Evolutionary conservation across 768 basidiomycete species (phyloP), one percentile per base, ranked within the genome.

Genomic region (Sporobolomyces pararoseus): DNA sequence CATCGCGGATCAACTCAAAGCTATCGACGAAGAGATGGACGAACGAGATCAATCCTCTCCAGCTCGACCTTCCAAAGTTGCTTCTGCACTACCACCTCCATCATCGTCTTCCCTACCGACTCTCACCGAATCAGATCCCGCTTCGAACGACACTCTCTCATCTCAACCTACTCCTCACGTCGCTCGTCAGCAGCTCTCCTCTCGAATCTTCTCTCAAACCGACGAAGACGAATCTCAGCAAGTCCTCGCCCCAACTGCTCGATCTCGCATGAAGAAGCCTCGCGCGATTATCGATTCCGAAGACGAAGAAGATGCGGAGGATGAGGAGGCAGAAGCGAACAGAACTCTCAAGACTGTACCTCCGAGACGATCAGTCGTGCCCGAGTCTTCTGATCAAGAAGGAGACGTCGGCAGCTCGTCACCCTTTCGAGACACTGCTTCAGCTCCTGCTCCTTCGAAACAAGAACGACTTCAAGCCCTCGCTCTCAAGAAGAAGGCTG

Each of bases 211-310:
- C 13, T 32, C 58, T 44, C 16, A 21, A 19, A 16, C 16, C 10
- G 25, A 34, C 37, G 47, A 58, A 13, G 32, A 35, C 31, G 54
- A 52, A 12, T 23, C 27, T 25, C 49, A 42, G 7, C 51, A 44
- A 14, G 57, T 37, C 16, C 5, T 42, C 10, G 58, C 31, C 10
- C 34, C 58, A 0, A 37, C 44, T 21, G 27, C 32, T 27, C 42
- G 58, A 2, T 1, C 31, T 1, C 39, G n/a, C 2, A 46, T 42
- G 21, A 13, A n/a, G 27, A 44, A 25, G 27, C n/a, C 50, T 4
- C 63, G 68, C 51, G 49, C 27, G 37, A 50, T 72, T 21, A 23
- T 29, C 31, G 71, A 72, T 34, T 72, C 71, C 19, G 66, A 72
- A 2, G 66, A 68, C 23, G 71, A 72, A 27, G 65, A 71, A n/a